Base-by-base conservation (phyloP, 345 rosid species). In the Syzygium aqueum region DNA sequence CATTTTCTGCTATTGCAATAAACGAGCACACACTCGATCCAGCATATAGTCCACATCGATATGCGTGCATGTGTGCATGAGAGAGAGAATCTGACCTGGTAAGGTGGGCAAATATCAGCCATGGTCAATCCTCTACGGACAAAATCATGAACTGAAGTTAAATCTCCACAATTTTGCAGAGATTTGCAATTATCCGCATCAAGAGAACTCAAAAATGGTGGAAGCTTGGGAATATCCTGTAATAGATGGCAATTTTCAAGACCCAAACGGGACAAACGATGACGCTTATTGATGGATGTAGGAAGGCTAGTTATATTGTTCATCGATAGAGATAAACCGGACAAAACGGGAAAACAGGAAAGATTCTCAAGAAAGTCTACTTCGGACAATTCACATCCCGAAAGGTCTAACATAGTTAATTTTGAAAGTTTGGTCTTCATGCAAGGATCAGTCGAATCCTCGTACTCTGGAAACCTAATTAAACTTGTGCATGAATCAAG, bases 401-500 rank as follows among this genome's bases (percentile, higher is more conserved):
- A 0, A 61, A 61, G 73, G 12, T 13, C 0, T 6, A 61, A 61
- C 33, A 0, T 0, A 3, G 1, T 2, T 3, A 63, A 63, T 2
- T 28, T 63, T 28, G 37, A 63, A 15, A 63, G 77, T 15, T 0
- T 0, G 5, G 77, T 63, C 21, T 2, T 63, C 77, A 28, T 63
- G 19, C 33, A 28, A 0, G 1, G 40, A 28, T 63, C 3, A 63
- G 0, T 0, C 7, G 1, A 63, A 28, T 63, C 37, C 19, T 63
- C 2, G 1, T n/a, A 63, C 37, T 63, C 6, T 65, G 77, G 77
- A 16, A 65, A 65, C 43, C 11, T 40, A 1, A 30, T 30, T 7
- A 65, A 65, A 7, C 3, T 16, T 30, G 22, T 16, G 78, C 43
- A 65, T 6, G 12, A 65, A 2, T 16, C 2, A 11, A 25, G 65